Base-by-base conservation (phyloP, 176 grass and related monocot species). In the Avena eriantha region DNA sequence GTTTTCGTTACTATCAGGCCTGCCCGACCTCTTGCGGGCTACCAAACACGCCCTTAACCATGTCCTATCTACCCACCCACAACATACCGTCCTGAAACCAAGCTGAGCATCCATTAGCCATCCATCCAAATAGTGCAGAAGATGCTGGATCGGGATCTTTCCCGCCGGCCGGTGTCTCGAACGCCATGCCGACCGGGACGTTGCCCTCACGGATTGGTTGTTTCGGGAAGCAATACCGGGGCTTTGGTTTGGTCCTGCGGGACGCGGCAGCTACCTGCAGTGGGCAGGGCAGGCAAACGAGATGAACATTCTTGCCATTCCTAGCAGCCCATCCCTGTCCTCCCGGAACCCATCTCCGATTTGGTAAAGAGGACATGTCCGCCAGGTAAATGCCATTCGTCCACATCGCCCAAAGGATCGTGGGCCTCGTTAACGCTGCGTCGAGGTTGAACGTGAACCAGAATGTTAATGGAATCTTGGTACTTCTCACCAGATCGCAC, bases 241-340 rank as follows among this genome's bases (percentile, higher is more conserved):
- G 19, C 10, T 8, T 6, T 17, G 9, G 45, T 47, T 10, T 13
- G 50, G 59, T 49, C 13, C 0, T 34, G 55, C 33, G 12, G 21
- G 29, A 5, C 3, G n/a, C n/a, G 57, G 36, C 60, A 33, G 26
- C 8, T 1, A 10, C 53, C 53, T 3, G 41, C 53, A 17, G 3
- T 3, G 10, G 49, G 16, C n/a, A 21, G 7, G 9, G 14, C 63
- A 35, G 55, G 87, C 74, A 21, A 84, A 89, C 56, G 82, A 23
- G 76, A 22, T 45, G 17, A 8, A 5, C 24, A 45, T 33, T 18
- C 82, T 80, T 85, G 76, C 82, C 68, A 21, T 65, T 80, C 79
- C 53, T 4, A 69, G 56, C 57, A 10, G 76, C 82, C 82, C 68
- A 74, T 80, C 76, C 34, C 76, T 45, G 76, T 79, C 34, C 81